Conservation (phyloP, 306 rosid species). For the Trifolium pratense region DNA sequence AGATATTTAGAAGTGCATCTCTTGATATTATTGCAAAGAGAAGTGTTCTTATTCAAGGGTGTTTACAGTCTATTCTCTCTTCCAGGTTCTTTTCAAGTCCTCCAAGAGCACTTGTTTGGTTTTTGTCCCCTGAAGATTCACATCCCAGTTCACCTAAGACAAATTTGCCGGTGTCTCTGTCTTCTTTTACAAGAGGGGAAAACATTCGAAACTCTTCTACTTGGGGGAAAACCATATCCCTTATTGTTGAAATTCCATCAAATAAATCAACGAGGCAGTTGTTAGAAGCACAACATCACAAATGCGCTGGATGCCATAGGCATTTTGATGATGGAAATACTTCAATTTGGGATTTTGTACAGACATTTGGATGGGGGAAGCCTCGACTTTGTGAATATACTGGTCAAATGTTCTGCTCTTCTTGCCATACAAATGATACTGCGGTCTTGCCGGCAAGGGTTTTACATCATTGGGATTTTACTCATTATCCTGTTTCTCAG, state of each 20-base stretch:
- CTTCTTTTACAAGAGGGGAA: slow-evolving; percentile 49
- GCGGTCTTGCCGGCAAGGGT: slow-evolving; percentile 96
- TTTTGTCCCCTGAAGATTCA: slow-evolving; percentile 85
- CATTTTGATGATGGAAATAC: slow-evolving; percentile 86
- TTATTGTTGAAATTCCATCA: slow-evolving; percentile 83
- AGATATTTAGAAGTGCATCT: slow-evolving; percentile 88
- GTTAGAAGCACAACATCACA: slow-evolving; percentile 87
- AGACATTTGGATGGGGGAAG: slow-evolving; percentile 95
- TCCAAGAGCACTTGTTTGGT: slow-evolving; percentile 74
- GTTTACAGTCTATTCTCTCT: slow-evolving; percentile 72
- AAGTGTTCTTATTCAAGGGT: slow-evolving; percentile 91
- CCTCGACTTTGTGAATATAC: slow-evolving; percentile 95
- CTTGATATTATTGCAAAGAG: slow-evolving; percentile 90
- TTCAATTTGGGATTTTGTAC: slow-evolving; percentile 76
- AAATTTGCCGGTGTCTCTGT: slow-evolving; percentile 42
- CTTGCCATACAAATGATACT: slow-evolving; percentile 90
- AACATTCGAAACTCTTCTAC: slow-evolving; percentile 51
- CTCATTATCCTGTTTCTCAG: slow-evolving; percentile 81
- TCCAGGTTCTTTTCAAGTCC: slow-evolving; percentile 63
- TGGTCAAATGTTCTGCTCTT: slow-evolving; percentile 87
- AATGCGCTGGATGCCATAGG: slow-evolving; percentile 93
- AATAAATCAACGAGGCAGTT: slow-evolving; percentile 77
- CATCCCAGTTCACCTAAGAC: slow-evolving; percentile 58
- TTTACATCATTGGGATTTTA: slow-evolving; percentile 94
- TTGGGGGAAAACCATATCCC: slow-evolving; percentile 87